Evolutionary conservation across 495 filamentous ascomycete genomes (phyloP).

Genomic region (Mycothermus thermophilus): DNA sequence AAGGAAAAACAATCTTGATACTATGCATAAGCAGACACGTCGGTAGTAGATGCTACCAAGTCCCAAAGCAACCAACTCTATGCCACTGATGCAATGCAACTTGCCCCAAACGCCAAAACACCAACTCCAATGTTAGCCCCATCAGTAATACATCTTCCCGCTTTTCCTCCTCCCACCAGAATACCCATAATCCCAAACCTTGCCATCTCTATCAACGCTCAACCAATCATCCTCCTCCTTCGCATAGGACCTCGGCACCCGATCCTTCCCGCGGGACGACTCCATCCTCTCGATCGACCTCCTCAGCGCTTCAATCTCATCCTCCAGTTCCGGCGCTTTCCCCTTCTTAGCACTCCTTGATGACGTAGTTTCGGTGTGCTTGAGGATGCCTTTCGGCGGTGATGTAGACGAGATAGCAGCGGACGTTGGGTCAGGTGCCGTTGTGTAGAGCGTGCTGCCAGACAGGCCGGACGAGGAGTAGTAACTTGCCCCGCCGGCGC

Average conservation of each 20-base stretch:
- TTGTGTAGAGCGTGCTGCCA: too few relatives aligned
- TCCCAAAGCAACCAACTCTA: neutral
- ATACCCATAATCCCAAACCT: constrained; percentile 1
- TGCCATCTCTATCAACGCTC: neutral
- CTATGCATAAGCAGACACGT: neutral
- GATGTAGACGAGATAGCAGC: neutral
- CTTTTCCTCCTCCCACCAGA: constrained; percentile 3
- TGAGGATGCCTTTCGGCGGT: constrained; percentile 21
- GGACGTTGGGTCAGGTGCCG: too few relatives aligned
- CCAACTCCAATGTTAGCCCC: too few relatives aligned
- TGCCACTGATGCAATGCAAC: too few relatives aligned
- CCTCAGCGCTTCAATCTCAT: constrained; percentile 12
- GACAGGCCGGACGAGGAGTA: too few relatives aligned
- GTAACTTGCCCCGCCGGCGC: too few relatives aligned
- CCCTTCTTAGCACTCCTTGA: constrained; percentile 4
- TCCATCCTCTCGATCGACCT: constrained; percentile 17
- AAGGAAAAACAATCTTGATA: too few relatives aligned
- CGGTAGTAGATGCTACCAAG: neutral
- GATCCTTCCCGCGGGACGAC: constrained; percentile 4
- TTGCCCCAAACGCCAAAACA: neutral
- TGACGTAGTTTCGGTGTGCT: constrained; percentile 6
- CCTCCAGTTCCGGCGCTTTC: constrained; percentile 3
- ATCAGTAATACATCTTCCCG: constrained; percentile 13
- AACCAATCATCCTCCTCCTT: neutral
- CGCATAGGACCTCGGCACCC: constrained; percentile 2